Evolutionary conservation across 352 stramenopile species (phyloP).

Genomic region (Blastocystis sp.): DNA sequence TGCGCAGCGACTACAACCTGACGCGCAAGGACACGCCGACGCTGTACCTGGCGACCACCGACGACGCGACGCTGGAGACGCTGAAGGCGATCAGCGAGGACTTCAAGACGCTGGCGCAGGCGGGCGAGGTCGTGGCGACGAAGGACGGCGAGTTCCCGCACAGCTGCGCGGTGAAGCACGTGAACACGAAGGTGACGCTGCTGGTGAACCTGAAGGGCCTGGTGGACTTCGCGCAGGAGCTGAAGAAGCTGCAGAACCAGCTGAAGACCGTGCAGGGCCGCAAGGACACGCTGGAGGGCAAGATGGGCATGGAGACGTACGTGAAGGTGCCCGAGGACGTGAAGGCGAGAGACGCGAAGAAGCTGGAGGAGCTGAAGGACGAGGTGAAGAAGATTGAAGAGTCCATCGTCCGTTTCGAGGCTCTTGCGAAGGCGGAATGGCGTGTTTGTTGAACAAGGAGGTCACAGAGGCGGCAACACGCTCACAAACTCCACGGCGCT

Average conservation of each 20-base stretch:
- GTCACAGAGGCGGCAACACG: background rate
- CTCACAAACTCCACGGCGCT: background rate
- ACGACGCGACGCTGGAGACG: constrained; percentile 78
- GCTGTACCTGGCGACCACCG: constrained; percentile 84
- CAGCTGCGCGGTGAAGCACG: constrained; percentile 84
- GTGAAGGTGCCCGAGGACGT: constrained; percentile 70
- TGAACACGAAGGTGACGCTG: constrained; percentile 88
- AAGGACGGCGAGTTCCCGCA: constrained; percentile 70
- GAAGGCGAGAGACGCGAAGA: constrained; percentile 70
- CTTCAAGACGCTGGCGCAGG: constrained; percentile 87
- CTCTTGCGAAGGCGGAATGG: constrained; percentile 38
- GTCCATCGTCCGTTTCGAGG: constrained; percentile 20
- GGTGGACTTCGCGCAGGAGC: constrained; percentile 75
- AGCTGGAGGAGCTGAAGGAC: constrained; percentile 68
- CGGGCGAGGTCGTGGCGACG: constrained; percentile 82
- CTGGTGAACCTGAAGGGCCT: constrained; percentile 77
- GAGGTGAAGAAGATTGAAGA: constrained; percentile 69
- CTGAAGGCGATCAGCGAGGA: constrained; percentile 84
- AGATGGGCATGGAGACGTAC: constrained; percentile 58
- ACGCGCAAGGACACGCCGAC: constrained; percentile 77
- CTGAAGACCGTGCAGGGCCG: constrained; percentile 58
- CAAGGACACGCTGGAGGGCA: constrained; percentile 68
- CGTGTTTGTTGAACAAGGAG: constrained; percentile 1
- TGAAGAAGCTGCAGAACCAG: constrained; percentile 80
- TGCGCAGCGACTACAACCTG: constrained; percentile 83